A percentile compares a stretch with the other conserved stretches of the same genome.
These are phyloP conservation scores for Cladosporium phlei DNA, from an alignment of 2,329 filamentous ascomycete species.

Conservation along the genomic window DNA sequence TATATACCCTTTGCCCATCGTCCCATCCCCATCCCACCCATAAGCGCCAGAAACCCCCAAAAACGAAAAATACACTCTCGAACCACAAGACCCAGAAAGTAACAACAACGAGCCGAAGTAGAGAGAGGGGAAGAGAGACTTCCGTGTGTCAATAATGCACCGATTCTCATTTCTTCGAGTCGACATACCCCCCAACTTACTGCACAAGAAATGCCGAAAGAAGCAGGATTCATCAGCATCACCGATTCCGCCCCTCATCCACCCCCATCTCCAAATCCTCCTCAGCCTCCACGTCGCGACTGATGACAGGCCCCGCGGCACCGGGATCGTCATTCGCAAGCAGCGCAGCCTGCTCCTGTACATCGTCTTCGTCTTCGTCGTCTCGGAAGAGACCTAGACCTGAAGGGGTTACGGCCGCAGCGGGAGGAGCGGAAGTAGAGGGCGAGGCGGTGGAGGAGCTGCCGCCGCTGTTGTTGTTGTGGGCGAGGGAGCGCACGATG, in stretches of 20 bases:
- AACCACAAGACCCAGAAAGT: no score
- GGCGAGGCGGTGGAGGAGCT: conserved; percentile 15
- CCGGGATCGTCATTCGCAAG: conserved; percentile 29
- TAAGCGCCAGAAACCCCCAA: no score
- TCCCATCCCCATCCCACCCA: no score
- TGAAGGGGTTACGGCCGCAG: conserved; percentile 12
- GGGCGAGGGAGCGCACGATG: conserved; percentile 60
- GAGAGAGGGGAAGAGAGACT: no score
- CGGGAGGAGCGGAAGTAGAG: conserved; percentile 17
- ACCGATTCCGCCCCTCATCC: conserved; percentile 3
- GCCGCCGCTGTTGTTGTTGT: conserved; percentile 12
- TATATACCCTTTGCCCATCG: no score
- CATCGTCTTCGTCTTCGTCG: conserved; percentile 27
- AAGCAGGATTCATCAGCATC: no score
- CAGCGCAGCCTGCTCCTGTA: conserved; percentile 31
- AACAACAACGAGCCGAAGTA: no score
- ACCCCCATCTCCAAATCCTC: conserved; percentile 34
- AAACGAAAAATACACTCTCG: no score
- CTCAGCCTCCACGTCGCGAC: conserved; percentile 31
- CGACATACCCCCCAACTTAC: no score
- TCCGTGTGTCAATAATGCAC: no score
- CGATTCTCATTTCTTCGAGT: no score
- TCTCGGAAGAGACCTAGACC: conserved; percentile 16
- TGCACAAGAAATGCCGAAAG: no score
- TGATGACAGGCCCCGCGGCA: conserved; percentile 27